These are phyloP conservation scores for Hirsutella minnesotensis DNA, from an alignment of 2,329 filamentous ascomycete genomes.

Conservation along the genomic window DNA sequence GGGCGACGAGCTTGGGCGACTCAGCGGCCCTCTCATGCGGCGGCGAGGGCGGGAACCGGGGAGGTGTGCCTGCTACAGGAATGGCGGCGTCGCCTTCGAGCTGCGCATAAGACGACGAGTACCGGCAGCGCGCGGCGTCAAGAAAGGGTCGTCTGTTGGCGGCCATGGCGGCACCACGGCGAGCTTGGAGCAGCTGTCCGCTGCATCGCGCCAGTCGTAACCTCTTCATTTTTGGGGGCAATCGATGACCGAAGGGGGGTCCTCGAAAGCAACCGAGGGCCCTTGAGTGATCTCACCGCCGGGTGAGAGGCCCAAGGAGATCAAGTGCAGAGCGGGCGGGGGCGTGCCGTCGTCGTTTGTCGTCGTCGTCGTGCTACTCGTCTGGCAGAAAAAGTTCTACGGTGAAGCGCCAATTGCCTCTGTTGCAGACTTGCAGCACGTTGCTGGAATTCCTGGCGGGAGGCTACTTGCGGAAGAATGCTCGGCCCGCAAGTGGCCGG, in stretches of 20 bases:
- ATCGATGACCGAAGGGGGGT: not conserved
- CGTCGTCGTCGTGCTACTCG: no score
- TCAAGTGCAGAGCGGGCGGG: no score
- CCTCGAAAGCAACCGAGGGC: not conserved
- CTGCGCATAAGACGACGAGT: slow-evolving; percentile 15
- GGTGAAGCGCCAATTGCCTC: no score
- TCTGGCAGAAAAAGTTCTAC: no score
- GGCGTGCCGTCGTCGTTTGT: no score
- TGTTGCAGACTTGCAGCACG: not conserved
- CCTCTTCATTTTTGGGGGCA: slow-evolving; percentile 23
- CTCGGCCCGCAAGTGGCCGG: no score
- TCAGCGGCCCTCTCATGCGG: slow-evolving; percentile 50
- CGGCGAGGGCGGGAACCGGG: slow-evolving; percentile 53
- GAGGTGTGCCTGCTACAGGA: slow-evolving; percentile 9
- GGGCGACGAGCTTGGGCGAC: slow-evolving; percentile 83
- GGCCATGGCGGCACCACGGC: slow-evolving; percentile 13
- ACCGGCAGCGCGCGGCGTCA: slow-evolving; percentile 18
- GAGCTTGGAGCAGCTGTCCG: slow-evolving; percentile 27
- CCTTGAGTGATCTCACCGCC: no score
- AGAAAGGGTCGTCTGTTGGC: slow-evolving; percentile 13
- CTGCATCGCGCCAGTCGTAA: slow-evolving; percentile 28
- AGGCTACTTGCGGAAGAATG: no score
- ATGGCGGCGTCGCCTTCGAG: slow-evolving; percentile 8
- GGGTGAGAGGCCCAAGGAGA: no score
- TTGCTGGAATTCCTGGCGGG: not conserved